Base-by-base conservation (phyloP, 306 rosid genomes). In the Lathyrus aphaca region DNA sequence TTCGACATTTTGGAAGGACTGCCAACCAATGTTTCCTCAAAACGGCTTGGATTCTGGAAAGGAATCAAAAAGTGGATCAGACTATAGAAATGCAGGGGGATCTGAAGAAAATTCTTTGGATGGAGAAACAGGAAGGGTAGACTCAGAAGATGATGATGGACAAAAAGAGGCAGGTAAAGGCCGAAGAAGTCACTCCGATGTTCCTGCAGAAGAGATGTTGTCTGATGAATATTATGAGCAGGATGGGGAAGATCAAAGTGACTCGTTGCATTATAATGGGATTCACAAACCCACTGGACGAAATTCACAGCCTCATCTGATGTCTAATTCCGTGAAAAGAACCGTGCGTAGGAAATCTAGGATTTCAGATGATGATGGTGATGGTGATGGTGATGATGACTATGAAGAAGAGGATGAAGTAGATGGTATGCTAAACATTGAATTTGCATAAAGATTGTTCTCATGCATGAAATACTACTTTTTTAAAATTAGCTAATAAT, bases 191-290 rank as follows among this genome's bases (percentile, higher is more conserved):
- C 88, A 84, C 66, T 75, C 89, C 50, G 95, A 89, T 77, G 94
- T 95, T 73, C 95, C 97, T 46, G 96, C 91, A 8, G 97, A 89
- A 60, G 97, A 89, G 82, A 87, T 91, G 96, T 71, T 95, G 76
- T 95, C 99, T 61, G 99, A 95, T 79, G 99, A 95, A 84, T 95
- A 95, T 82, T 95, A 95, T 75, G 99, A 95, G 85, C 97, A 86
- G 81, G 98, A 89, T 73, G 95, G 95, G 63, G 94, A 95, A 66
- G 97, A 95, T 58, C 95, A 86, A 76, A 79, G 88, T 79, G 96
- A 91, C 75, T 81, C 86, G 4, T 38, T 82, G 69, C 89, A 74
- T 63, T 82, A 84, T 57, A 59, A 86, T 37, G 87, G 95, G 66
- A 72, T 66, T 57, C 84, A 79, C 48, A 83, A 80, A 66, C 45